Percentiles rank a stretch among this genome's conserved stretches.
Conservation (phyloP, 2,329 filamentous ascomycete species). For the Venturiaceae sp. region DNA sequence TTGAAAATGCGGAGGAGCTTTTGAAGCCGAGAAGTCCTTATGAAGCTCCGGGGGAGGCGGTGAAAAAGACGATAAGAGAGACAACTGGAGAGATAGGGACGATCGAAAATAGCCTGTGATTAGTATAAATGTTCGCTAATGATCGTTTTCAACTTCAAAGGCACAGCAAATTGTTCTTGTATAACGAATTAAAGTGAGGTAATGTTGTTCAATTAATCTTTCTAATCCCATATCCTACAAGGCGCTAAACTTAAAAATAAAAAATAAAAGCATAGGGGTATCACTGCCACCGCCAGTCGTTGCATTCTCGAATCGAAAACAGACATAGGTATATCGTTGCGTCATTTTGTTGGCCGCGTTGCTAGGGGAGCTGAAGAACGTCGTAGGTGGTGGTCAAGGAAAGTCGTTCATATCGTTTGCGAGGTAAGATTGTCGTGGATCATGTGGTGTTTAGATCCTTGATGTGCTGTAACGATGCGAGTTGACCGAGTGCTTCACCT, state of each 20-base stretch:
- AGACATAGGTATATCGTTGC: neutral
- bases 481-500: slow-evolving; percentile 1
- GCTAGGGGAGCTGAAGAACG: neutral
- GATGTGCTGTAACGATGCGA: slow-evolving; percentile 1
- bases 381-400: neutral
- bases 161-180: too few species aligned
- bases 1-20: slow-evolving; percentile 49
- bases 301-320: neutral
- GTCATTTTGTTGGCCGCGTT: neutral
- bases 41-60: neutral
- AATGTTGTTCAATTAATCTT: neutral
- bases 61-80: neutral
- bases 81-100: neutral
- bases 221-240: neutral
- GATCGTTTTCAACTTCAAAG: too few species aligned
- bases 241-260: neutral
- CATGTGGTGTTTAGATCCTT: neutral
- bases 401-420: neutral
- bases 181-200: too few species aligned
- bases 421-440: neutral
- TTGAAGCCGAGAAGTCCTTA: slow-evolving; percentile 55
- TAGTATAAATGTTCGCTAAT: too few species aligned
- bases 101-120: neutral
- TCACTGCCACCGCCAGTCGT: neutral
- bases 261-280: neutral